These are phyloP conservation scores for Orbilia quercus DNA, from an alignment of 2,329 filamentous ascomycete species.

Conservation along the genomic window DNA sequence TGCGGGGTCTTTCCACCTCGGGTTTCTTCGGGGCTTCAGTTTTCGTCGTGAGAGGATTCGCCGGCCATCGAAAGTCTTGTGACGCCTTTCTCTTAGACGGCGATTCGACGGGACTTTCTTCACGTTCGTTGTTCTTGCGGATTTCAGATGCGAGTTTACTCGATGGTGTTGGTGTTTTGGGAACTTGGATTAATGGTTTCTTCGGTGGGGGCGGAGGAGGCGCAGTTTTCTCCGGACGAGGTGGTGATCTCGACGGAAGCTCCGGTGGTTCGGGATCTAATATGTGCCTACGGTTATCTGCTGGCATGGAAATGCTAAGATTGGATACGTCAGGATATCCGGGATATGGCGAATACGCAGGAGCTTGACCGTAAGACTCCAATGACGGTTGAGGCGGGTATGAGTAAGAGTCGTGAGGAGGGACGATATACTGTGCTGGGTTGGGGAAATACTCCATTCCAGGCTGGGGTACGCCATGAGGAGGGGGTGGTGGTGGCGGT, in stretches of 20 bases:
- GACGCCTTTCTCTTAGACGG: constrained; percentile 34
- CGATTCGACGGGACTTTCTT: constrained; percentile 3
- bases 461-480: constrained; percentile 9
- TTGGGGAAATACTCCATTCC: constrained; percentile 48
- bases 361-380: constrained; percentile 34
- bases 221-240: constrained; percentile 13
- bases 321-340: constrained; percentile 40
- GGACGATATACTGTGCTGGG: constrained; percentile 38
- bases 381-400: constrained; percentile 12
- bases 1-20: constrained; percentile 15
- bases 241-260: constrained; percentile 13
- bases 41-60: constrained; percentile 28
- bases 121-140: constrained; percentile 6
- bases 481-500: constrained; percentile 39
- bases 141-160: constrained; percentile 10
- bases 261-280: constrained; percentile 17
- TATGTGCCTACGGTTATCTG: background rate
- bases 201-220: constrained; percentile 40
- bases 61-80: constrained; percentile 48
- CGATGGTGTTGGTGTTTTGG: background rate
- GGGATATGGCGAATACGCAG: constrained; percentile 38
- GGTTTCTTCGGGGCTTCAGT: constrained; percentile 29
- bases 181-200: constrained; percentile 36
- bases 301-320: constrained; percentile 27
- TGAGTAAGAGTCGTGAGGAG: constrained; percentile 32